These are phyloP conservation scores for Anisodus acutangulus DNA, from an alignment of 257 asterid genomes.

Conservation along the genomic window DNA sequence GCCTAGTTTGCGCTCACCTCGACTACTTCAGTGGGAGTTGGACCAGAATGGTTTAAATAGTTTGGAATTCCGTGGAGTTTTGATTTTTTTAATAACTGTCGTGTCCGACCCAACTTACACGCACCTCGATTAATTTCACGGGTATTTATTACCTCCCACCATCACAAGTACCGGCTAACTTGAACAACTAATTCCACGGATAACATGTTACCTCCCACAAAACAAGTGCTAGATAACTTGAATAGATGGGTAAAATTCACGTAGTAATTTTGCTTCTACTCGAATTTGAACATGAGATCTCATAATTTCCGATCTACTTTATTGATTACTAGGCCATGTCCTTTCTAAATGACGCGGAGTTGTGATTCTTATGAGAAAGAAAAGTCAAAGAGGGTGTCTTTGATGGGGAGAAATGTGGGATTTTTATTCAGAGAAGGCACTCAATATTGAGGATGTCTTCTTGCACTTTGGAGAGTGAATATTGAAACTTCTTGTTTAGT, in stretches of 20 bases:
- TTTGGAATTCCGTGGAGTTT: background rate
- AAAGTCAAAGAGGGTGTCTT: slow-evolving; percentile 42
- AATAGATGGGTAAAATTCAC: too few relatives aligned
- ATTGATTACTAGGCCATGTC: too few relatives aligned
- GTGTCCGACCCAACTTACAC: background rate
- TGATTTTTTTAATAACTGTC: background rate
- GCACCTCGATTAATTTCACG: background rate
- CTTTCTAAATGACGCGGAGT: background rate
- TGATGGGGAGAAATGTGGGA: slow-evolving; percentile 45
- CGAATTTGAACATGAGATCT: too few relatives aligned
- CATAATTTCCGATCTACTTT: too few relatives aligned
- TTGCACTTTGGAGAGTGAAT: slow-evolving; percentile 41
- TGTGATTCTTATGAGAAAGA: background rate
- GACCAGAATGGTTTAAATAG: slow-evolving; percentile 6
- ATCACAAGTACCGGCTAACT: too few relatives aligned
- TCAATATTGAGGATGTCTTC: slow-evolving; percentile 31
- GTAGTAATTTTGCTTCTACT: too few relatives aligned
- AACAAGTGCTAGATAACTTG: too few relatives aligned
- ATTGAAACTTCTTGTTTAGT: slow-evolving; percentile 20
- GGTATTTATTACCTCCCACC: too few relatives aligned
- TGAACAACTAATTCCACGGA: too few relatives aligned
- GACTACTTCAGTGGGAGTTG: too few relatives aligned
- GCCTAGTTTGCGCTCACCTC: too few relatives aligned
- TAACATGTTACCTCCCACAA: too few relatives aligned
- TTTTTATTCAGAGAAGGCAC: slow-evolving; percentile 29